Conservation (phyloP, 805 yeast species). For the Tetrapisispora nanseiensis region DNA sequence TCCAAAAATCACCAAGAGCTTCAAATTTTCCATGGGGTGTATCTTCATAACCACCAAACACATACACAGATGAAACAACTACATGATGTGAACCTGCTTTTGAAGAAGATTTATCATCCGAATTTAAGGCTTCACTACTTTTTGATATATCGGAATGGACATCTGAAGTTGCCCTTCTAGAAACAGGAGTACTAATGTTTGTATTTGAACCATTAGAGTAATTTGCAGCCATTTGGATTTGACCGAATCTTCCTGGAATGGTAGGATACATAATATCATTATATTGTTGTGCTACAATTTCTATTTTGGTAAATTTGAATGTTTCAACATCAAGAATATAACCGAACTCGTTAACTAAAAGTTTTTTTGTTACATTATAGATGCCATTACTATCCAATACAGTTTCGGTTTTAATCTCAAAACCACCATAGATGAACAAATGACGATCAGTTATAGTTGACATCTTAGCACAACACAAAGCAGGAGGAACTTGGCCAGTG, state of each 20-base stretch:
- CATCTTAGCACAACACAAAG: slow-evolving; percentile 40
- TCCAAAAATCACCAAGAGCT: slow-evolving; percentile 35
- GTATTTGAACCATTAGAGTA: too few relatives aligned
- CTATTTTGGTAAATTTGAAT: slow-evolving; percentile 40
- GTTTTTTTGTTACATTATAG: slow-evolving; percentile 31
- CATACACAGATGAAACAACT: slow-evolving; percentile 18
- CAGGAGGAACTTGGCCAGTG: slow-evolving; percentile 41
- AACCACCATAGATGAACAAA: slow-evolving; percentile 62
- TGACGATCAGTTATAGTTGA: slow-evolving; percentile 46
- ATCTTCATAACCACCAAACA: slow-evolving; percentile 42
- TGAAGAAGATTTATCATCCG: neutral
- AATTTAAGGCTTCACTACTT: neutral
- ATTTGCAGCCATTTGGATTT: slow-evolving; percentile 20
- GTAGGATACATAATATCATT: slow-evolving; percentile 24
- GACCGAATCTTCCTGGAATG: slow-evolving; percentile 34
- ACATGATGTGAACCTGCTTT: neutral
- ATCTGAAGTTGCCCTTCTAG: neutral
- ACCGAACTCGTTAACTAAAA: slow-evolving; percentile 42
- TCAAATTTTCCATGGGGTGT: slow-evolving; percentile 21
- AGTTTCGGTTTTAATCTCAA: slow-evolving; percentile 34
- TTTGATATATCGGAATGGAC: neutral
- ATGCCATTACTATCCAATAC: slow-evolving; percentile 26
- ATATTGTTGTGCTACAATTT: slow-evolving; percentile 29
- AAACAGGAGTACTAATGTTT: neutral
- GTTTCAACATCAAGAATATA: slow-evolving; percentile 50